Evolutionary conservation across 352 stramenopile genomes (phyloP), one percentile per base, ranked within the genome.

Genomic region (Pythium brachiatum): DNA sequence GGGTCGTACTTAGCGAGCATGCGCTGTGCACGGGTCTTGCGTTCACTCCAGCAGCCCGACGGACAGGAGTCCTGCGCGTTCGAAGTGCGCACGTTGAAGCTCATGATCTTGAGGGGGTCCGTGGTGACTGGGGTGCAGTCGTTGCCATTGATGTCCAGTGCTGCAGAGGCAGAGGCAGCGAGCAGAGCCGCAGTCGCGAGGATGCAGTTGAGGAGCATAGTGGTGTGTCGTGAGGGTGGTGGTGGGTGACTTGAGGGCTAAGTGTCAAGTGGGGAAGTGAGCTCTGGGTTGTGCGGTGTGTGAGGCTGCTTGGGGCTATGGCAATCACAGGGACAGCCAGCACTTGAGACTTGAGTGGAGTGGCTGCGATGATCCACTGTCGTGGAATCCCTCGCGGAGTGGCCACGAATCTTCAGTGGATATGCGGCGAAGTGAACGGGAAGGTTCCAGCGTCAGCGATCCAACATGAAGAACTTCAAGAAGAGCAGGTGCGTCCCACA

Each of bases 51-150:
- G 59, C 83, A 92, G n/a, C 83, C 83, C 26, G 56, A 65, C 0
- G 79, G 77, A 56, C 80, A 92, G 9, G 80, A 73, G 23, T 91
- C 79, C 12, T 77, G 80, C 15, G 82, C 82, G 12, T 83, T 61
- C 16, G 79, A 80, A 38, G 82, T 91, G 46, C 82, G 79, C 31
- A 91, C 39, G 41, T 91, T 91, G 58, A 91, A 87, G 36, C 57
- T 64, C 57, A 64, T 64, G 20, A 64, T 47, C 47, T 69, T 69
- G 47, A 67, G 52, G 23, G 53, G 26, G 48, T 57, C 48, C 6
- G 32, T 64, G 27, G 32, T 57, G 1, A 25, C 21, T 23, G 57
- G 41, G 16, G n/a, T 13, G 36, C 57, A 63, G 8, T 41, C 57
- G 12, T 65, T 36, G 3, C 25, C 61, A 26, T 48, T 31, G 26